A percentile compares a stretch with the other conserved stretches of the same genome.
These are phyloP conservation scores for Eucommia ulmoides DNA, from an alignment of 257 asterid species.

Conservation along the genomic window DNA sequence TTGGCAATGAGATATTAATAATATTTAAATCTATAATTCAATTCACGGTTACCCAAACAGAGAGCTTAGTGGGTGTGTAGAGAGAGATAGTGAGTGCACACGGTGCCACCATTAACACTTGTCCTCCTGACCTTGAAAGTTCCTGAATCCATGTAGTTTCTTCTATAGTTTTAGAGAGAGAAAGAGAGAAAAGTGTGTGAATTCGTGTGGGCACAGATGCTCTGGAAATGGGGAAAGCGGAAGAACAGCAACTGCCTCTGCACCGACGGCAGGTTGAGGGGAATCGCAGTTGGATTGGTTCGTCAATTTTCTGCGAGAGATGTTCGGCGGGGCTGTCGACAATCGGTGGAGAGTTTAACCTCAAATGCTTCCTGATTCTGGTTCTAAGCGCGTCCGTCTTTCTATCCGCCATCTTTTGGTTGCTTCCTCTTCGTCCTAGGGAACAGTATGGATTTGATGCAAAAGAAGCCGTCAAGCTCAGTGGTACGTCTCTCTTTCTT, in stretches of 20 bases:
- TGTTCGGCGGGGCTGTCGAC: conserved; percentile 27
- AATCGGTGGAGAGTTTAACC: conserved; percentile 20
- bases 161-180: neutral
- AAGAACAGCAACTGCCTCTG: conserved; percentile 45
- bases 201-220: conserved; percentile 69
- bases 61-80: neutral
- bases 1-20: no score
- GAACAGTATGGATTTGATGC: conserved; percentile 54
- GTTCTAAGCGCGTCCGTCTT: conserved; percentile 36
- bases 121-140: neutral
- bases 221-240: conserved; percentile 70
- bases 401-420: conserved; percentile 39
- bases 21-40: neutral
- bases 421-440: conserved; percentile 32
- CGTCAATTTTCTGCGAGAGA: conserved; percentile 33
- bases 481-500: conserved; percentile 29
- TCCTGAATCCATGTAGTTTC: neutral
- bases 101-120: neutral
- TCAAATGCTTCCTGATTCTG: conserved; percentile 53
- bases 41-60: neutral
- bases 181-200: conserved; percentile 5
- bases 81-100: neutral
- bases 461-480: conserved; percentile 30
- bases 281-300: conserved; percentile 14
- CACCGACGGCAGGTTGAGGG: conserved; percentile 26